Evolutionary conservation across 345 rosid species (phyloP), one percentile per base, ranked within the genome.

Genomic region (Eucalyptus sp.): DNA sequence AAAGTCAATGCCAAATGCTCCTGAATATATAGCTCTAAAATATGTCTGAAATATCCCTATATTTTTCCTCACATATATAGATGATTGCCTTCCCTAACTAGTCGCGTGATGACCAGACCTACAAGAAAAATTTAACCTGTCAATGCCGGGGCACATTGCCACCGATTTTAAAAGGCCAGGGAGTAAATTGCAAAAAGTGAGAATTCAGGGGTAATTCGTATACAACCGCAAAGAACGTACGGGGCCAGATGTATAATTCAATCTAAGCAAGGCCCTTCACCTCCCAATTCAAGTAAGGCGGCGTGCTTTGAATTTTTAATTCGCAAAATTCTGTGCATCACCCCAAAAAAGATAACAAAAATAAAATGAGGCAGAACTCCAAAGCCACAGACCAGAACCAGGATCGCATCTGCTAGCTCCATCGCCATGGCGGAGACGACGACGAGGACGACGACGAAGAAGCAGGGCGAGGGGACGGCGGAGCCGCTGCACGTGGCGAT

Each of bases 401-500:
- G 13, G 68, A 37, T 37, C 48, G 46, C 46, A 20, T 37, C 25
- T 6, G 8, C 24, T 20, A 76, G 48, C 48, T 37, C 46, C 48
- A 22, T 76, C 48, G 83, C 83, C 48, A 76, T 76, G 83, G 83
- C 46, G 20, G 83, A 71, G 83, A 76, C 83, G 27, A 20, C 7
- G 76, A 62, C 37, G 79, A 56, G 24, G 90, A 58, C 10, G 83
- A 85, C 14, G 20, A 17, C 2, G 51, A 88, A 15, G 56, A 54
- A 24, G 56, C 18, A 48, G 50, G 11, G 14, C 18, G 79, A 6
- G 11, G 13, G 10, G n/a, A 15, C 20, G 58, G 27, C 83, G 20
- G 18, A 48, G 20, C 54, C 62, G 44, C 91, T 89, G 54, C 90
- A 89, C 88, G 58, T 91, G 46, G 92, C 80, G 18, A 37, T 87